Evolutionary conservation across 169 alveolate genomes (phyloP), one percentile per base, ranked within the genome.

Genomic region (Babesia ovis): DNA sequence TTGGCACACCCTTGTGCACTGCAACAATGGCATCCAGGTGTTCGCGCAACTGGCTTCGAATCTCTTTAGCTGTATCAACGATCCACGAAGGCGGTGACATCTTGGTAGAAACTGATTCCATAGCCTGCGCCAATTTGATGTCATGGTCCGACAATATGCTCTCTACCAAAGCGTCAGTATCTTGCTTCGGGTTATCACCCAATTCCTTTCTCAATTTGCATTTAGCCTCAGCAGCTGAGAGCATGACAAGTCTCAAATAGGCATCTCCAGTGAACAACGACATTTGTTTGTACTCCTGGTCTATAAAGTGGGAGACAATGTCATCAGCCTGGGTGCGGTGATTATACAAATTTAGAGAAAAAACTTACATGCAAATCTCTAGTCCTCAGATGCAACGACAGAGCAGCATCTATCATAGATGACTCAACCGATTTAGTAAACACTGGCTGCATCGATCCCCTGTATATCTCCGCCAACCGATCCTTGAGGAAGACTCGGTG

Each of bases 1-100:
- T 64, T 12, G 74, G 74, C 34, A 64, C 14, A 2, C 74, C 74
- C 0, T n/a, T 64, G 61, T 68, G 79, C 35, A 68, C 68, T 18
- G 70, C 29, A 11, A 68, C 69, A 4, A 68, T 68, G 56, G 67
- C 41, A 4, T 54, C 68, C 16, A 68, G 57, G 37, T 68, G 42
- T 1, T 54, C 61, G 25, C 68, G 37, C 31, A 68, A 29, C 35
- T 57, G 67, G 32, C 34, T 53, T 11, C 70, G 54, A 32, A 27
- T 39, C n/a, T 25, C 50, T 1, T 39, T 69, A 3, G 42, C 45
- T 6, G 69, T 57, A 8, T 57, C 46, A 3, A 9, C 25, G 20
- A 57, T n/a, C 79, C 79, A 68, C 23, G 1, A 2, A 8, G 79
- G 69, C 20, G 69, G 79, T 27, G 23, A 11, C 43, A 29, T 11